phyloP scores from a whole-genome alignment of 495 filamentous ascomycete species.

The Aspergillus baeticus region DNA sequence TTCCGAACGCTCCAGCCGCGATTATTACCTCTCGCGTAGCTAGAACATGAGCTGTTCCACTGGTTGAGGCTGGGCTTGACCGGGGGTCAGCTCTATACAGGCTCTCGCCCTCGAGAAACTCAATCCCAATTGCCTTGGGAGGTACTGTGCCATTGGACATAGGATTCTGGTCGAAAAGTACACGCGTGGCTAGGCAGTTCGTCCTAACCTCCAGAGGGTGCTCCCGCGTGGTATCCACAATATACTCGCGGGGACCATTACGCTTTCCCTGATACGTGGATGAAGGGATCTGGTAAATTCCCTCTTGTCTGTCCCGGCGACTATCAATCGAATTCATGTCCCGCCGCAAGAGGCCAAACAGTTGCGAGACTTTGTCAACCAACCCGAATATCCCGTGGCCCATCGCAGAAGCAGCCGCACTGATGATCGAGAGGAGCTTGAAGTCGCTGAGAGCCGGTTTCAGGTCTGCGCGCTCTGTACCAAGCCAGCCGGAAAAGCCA shows the following conservation, averaged over 20 bases:
- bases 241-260: background rate
- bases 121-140: background rate
- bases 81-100: background rate
- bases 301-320: too few species aligned
- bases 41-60: too few species aligned
- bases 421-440: background rate
- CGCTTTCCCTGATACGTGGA: background rate
- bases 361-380: too few species aligned
- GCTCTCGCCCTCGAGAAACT: background rate
- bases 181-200: background rate
- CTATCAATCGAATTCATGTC: too few species aligned
- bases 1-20: too few species aligned
- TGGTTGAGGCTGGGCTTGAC: too few species aligned
- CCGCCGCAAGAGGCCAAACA: too few species aligned
- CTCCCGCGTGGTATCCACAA: background rate
- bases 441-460: background rate
- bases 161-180: too few species aligned
- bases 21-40: too few species aligned
- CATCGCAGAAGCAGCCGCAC: background rate
- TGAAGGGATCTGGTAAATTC: too few species aligned
- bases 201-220: background rate
- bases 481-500: background rate
- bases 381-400: too few species aligned
- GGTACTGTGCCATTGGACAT: background rate
- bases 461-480: background rate